phyloP scores from a whole-genome alignment of 139 green algal genomes.

The Coelastrella sp. region DNA sequence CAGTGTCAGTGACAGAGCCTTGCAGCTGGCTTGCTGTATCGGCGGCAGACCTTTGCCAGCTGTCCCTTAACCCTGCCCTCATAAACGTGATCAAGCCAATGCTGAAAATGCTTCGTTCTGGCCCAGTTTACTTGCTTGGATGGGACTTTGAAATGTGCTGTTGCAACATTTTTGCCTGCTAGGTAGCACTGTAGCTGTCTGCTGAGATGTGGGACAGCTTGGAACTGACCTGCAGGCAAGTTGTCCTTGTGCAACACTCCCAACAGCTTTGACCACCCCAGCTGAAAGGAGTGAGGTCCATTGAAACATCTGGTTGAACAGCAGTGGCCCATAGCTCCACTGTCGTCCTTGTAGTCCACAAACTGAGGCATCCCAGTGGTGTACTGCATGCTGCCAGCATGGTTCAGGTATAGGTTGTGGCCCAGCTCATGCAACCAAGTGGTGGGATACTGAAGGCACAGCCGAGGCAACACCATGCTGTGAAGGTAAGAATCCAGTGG shows the following conservation, averaged over 20 bases:
- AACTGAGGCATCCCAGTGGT: neutral
- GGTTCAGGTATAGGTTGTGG: slow-evolving; percentile 54
- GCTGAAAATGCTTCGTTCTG: too few species aligned
- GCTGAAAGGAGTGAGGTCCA: slow-evolving; percentile 41
- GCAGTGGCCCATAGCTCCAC: slow-evolving; percentile 42
- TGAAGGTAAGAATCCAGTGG: neutral
- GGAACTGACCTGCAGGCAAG: slow-evolving; percentile 21
- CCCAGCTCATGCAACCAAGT: slow-evolving; percentile 49
- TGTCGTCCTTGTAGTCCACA: slow-evolving; percentile 38
- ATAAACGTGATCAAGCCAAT: too few species aligned
- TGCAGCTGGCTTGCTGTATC: neutral
- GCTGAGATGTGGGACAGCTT: neutral
- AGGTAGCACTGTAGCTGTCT: neutral
- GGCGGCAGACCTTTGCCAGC: neutral
- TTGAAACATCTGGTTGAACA: slow-evolving; percentile 47
- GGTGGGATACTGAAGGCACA: neutral
- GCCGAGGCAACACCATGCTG: neutral
- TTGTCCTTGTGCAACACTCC: slow-evolving; percentile 34
- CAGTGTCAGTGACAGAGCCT: neutral
- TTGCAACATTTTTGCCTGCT: too few species aligned
- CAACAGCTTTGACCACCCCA: slow-evolving; percentile 29
- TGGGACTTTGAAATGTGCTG: too few species aligned
- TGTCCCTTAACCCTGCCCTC: too few species aligned
- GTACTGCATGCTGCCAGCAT: slow-evolving; percentile 41
- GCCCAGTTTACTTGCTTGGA: too few species aligned